Conservation (phyloP, 306 rosid species). For the Erythrophleum fordii region DNA sequence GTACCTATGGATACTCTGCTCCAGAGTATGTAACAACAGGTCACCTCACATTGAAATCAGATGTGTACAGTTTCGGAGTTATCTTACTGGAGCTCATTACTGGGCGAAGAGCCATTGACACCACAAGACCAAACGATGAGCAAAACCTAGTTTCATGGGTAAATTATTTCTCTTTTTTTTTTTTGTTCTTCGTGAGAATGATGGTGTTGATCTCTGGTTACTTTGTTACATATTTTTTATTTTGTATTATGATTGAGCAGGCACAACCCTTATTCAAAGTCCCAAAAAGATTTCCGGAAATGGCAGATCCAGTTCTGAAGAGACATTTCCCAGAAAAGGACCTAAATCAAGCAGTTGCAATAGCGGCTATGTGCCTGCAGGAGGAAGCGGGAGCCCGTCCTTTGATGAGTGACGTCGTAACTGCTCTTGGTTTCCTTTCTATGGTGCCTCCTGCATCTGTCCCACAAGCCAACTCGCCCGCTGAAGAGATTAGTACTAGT, state of each 20-base stretch:
- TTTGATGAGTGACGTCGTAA: slow-evolving; percentile 80
- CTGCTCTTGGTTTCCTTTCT: slow-evolving; percentile 79
- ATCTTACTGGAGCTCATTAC: slow-evolving; percentile 84
- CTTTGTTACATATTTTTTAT: background rate
- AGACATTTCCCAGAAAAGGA: slow-evolving; percentile 76
- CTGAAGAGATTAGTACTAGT: slow-evolving; percentile 4
- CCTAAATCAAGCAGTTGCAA: slow-evolving; percentile 87
- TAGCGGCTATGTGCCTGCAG: slow-evolving; percentile 94
- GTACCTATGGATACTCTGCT: slow-evolving; percentile 83
- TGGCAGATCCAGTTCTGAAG: slow-evolving; percentile 72
- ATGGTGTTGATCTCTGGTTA: background rate
- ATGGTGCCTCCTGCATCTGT: slow-evolving; percentile 44
- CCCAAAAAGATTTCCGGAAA: slow-evolving; percentile 71
- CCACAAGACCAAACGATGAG: slow-evolving; percentile 67
- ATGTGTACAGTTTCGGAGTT: slow-evolving; percentile 87
- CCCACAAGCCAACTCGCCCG: background rate
- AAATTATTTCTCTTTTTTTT: background rate
- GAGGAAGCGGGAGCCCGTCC: slow-evolving; percentile 90
- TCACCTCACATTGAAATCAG: slow-evolving; percentile 74
- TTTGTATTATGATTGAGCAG: slow-evolving; percentile 46
- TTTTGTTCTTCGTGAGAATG: background rate
- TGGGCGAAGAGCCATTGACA: slow-evolving; percentile 81
- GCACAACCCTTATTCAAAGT: slow-evolving; percentile 83
- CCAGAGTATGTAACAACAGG: slow-evolving; percentile 82
- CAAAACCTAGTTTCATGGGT: slow-evolving; percentile 96